Evolutionary conservation across 371 early-diverging fungal species (phyloP), one percentile per base, ranked within the genome.

Genomic region (Entomophthora muscae): DNA sequence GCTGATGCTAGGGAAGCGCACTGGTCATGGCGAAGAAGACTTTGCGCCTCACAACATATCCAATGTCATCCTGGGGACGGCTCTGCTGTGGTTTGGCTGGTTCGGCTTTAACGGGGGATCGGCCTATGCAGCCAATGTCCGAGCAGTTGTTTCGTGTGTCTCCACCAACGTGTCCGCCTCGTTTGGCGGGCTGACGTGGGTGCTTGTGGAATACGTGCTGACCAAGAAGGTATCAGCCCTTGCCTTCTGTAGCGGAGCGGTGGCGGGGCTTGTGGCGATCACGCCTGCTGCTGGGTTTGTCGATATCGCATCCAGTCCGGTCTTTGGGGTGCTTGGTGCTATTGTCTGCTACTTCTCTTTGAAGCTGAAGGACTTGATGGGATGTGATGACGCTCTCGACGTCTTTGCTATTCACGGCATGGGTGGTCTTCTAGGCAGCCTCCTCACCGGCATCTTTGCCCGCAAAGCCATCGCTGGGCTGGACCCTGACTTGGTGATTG

Each of bases 391-490:
- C 74, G 85, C 85, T 22, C 77, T 85, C 32, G 91, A 89, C 65
- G 89, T 86, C 24, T 91, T 91, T 76, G 88, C 85, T 26, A 83
- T 89, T 26, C 90, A 90, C 66, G 93, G 91, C 62, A 78, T 92
- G 23, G 93, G 93, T 62, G 95, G 93, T 42, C 69, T 90, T 57
- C 75, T 85, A 23, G 95, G 95, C 5, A 85, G 83, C 66, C 59
- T 93, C 28, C 70, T 92, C 42, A 93, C 94, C 0, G 95, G 93
- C 65, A 66, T 95, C 24, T 94, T 95, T 77, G 90, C 95, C 52
- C 84, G 88, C 67, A 64, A 65, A n/a, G 74, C 76, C 64, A 75
- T 93, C 57, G 84, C 86, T n/a, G 73, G 67, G 12, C 74, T 91
- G 55, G 90, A 89, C 66, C 92, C 89, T 0, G 32, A 77, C 0